Percentiles rank a stretch among this genome's conserved stretches.
Conservation (phyloP, 257 asterid species). For the Prunella vulgaris region DNA sequence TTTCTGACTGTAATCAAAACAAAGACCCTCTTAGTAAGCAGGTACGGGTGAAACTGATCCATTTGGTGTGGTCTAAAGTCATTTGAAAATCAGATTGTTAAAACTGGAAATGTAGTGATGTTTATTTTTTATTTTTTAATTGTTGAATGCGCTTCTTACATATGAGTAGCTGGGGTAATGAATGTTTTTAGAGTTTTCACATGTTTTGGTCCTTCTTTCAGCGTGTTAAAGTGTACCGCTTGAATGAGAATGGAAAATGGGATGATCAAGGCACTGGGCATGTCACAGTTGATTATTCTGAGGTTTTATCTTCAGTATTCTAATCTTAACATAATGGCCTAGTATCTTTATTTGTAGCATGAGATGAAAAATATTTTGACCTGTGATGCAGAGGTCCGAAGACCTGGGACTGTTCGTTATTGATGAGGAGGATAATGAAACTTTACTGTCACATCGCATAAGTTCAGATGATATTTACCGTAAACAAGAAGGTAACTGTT, state of each 20-base stretch:
- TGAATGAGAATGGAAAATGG: conserved; percentile 94
- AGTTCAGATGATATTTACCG: conserved; percentile 89
- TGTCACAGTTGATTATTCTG: conserved; percentile 76
- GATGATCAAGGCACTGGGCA: conserved; percentile 99
- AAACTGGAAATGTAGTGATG: neutral
- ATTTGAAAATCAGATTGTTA: no score
- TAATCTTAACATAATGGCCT: conserved; percentile 5
- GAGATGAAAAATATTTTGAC: conserved; percentile 12
- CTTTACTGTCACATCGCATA: conserved; percentile 73
- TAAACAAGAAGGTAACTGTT: conserved; percentile 82
- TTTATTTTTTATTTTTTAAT: neutral
- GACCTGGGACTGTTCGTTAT: conserved; percentile 73
- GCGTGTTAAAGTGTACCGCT: conserved; percentile 97
- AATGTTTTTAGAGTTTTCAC: conserved; percentile 4
- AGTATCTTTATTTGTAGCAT: conserved; percentile 5
- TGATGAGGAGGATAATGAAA: conserved; percentile 85
- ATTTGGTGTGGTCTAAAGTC: neutral
- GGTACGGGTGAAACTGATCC: neutral
- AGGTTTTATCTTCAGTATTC: conserved; percentile 38
- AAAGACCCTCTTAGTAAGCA: neutral
- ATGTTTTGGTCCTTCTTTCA: conserved; percentile 28
- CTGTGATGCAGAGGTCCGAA: conserved; percentile 71
- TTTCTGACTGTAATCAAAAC: neutral
- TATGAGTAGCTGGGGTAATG: conserved; percentile 3
- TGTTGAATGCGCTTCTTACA: neutral